Evolutionary conservation across 2,329 filamentous ascomycete species (phyloP).

Genomic region (Bipolaris oryzae): DNA sequence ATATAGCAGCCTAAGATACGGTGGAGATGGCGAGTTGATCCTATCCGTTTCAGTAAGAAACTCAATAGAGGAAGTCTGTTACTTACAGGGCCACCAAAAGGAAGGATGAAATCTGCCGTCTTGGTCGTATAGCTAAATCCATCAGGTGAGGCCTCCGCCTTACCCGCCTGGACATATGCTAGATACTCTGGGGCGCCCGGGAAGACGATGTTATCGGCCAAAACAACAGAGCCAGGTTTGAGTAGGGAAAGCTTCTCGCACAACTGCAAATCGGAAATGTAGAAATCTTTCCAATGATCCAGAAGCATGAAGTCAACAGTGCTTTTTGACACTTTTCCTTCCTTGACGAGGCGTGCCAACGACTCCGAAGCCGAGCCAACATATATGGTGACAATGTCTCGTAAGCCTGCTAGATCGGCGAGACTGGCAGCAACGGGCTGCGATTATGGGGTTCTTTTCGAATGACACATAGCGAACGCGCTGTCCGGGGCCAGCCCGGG

Average conservation of each 20-base stretch:
- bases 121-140: background rate
- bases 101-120: conserved; percentile 1
- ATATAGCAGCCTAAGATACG: background rate
- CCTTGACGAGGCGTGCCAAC: background rate
- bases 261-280: background rate
- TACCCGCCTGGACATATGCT: conserved; percentile 1
- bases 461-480: background rate
- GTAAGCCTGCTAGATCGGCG: background rate
- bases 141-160: background rate
- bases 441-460: conserved; percentile 2
- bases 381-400: background rate
- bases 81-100: conserved; percentile 3
- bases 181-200: conserved; percentile 1
- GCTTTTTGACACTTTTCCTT: background rate
- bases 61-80: background rate
- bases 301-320: conserved; percentile 1
- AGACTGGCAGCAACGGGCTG: background rate
- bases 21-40: background rate
- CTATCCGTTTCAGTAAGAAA: background rate
- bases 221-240: background rate
- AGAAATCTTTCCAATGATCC: conserved; percentile 4
- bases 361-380: conserved; percentile 1
- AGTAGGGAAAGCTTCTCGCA: background rate
- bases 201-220: conserved; percentile 1
- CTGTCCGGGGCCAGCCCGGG: background rate